Conservation (phyloP, 2,329 filamentous ascomycete species). For the Hypoxylon sp. region DNA sequence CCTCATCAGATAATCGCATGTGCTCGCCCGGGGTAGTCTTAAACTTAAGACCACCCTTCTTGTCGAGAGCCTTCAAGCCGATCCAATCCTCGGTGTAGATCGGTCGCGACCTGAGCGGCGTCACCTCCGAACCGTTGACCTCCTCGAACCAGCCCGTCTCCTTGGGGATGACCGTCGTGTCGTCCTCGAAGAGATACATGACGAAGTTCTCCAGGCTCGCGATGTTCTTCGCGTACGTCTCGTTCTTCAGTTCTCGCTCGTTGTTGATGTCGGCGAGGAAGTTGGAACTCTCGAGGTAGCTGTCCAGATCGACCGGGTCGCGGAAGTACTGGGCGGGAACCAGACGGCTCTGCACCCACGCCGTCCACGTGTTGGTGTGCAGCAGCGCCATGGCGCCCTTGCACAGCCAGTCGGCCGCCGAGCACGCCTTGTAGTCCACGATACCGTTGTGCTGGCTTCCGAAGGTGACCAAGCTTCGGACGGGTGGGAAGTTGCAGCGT, state of each 20-base stretch:
- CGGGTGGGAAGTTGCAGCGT: constrained; percentile 79
- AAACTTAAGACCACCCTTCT: constrained; percentile 81
- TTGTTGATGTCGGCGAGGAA: constrained; percentile 98
- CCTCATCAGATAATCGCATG: constrained; percentile 77
- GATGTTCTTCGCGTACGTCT: constrained; percentile 76
- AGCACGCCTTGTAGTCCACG: constrained; percentile 79
- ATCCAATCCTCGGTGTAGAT: constrained; percentile 95
- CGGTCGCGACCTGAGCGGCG: constrained; percentile 70
- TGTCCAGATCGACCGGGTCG: constrained; percentile 70
- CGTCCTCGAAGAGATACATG: constrained; percentile 89
- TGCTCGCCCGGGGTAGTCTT: constrained; percentile 77
- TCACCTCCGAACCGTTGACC: constrained; percentile 75
- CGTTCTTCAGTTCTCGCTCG: constrained; percentile 79
- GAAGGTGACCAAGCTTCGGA: constrained; percentile 85
- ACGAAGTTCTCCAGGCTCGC: constrained; percentile 77
- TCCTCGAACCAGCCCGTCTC: constrained; percentile 92
- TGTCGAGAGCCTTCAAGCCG: constrained; percentile 80
- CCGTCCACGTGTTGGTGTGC: constrained; percentile 80
- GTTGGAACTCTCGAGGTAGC: constrained; percentile 82
- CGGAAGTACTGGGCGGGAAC: constrained; percentile 97
- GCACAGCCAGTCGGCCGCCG: constrained; percentile 78
- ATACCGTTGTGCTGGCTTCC: constrained; percentile 95
- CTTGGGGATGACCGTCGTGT: constrained; percentile 87
- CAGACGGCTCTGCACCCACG: constrained; percentile 78
- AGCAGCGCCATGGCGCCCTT: constrained; percentile 80